Evolutionary conservation across 1,139 yeast species (phyloP).

Genomic region (Diutina pseudorugosa): DNA sequence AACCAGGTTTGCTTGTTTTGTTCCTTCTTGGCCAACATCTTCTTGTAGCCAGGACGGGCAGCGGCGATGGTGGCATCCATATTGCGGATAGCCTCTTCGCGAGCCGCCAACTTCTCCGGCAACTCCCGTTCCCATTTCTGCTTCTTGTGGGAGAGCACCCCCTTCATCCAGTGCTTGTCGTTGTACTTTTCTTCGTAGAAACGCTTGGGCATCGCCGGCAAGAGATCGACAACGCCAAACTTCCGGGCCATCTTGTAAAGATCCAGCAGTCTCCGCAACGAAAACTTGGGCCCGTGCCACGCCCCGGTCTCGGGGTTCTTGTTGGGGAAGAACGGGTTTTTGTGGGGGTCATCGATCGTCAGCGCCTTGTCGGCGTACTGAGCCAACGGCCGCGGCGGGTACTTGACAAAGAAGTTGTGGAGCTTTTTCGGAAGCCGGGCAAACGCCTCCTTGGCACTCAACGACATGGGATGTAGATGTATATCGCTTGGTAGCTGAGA

Average conservation of each 20-base stretch:
- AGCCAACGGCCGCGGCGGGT: slow-evolving; percentile 77
- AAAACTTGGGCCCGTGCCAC: slow-evolving; percentile 69
- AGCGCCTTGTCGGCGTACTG: slow-evolving; percentile 56
- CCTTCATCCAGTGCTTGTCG: slow-evolving; percentile 61
- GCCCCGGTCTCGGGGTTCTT: slow-evolving; percentile 70
- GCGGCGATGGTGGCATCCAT: slow-evolving; percentile 64
- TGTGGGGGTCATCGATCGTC: slow-evolving; percentile 49
- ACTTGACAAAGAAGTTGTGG: slow-evolving; percentile 65
- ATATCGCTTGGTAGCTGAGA: not conserved
- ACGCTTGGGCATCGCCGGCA: slow-evolving; percentile 66
- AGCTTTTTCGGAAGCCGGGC: slow-evolving; percentile 58
- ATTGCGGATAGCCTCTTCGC: slow-evolving; percentile 53
- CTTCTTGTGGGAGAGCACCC: slow-evolving; percentile 70
- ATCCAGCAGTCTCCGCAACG: slow-evolving; percentile 77
- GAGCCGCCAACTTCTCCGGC: slow-evolving; percentile 47
- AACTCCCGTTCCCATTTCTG: slow-evolving; percentile 68
- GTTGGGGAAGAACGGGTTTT: slow-evolving; percentile 84
- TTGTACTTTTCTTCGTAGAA: slow-evolving; percentile 74
- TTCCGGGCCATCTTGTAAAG: slow-evolving; percentile 73
- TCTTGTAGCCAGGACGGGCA: slow-evolving; percentile 52
- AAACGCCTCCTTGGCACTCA: slow-evolving; percentile 29
- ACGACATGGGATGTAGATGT: slow-evolving; percentile 10
- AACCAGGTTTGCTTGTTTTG: slow-evolving; percentile 37
- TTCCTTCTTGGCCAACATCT: slow-evolving; percentile 41
- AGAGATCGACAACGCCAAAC: slow-evolving; percentile 65